Percentiles rank a stretch among this genome's conserved stretches.
These are phyloP conservation scores for Komagataea norvegica DNA, from an alignment of 1,139 yeast species.

Conservation along the genomic window DNA sequence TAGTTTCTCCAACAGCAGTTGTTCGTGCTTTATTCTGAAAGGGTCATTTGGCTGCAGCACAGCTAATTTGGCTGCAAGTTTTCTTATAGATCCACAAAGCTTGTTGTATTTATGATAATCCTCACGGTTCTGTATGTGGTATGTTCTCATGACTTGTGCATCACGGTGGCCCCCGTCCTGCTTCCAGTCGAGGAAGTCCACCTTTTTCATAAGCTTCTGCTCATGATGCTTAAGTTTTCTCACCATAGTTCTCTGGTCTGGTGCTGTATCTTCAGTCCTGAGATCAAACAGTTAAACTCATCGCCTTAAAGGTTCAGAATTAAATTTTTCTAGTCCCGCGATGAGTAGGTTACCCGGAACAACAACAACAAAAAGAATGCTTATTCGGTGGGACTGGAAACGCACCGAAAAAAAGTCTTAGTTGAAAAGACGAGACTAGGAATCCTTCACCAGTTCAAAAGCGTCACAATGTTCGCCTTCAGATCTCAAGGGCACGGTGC, in stretches of 20 bases:
- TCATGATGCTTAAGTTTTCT: conserved; percentile 92
- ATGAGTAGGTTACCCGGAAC: background rate
- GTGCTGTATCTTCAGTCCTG: no score
- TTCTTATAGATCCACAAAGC: conserved; percentile 86
- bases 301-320: no score
- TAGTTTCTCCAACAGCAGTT: conserved; percentile 76
- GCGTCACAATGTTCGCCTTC: background rate
- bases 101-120: conserved; percentile 93
- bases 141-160: conserved; percentile 90
- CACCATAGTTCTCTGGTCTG: no score
- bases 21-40: conserved; percentile 81
- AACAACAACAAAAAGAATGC: no score
- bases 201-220: conserved; percentile 89
- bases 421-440: background rate
- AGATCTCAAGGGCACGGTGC: background rate
- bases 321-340: conserved; percentile 1
- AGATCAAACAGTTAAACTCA: no score
- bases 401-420: no score
- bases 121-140: conserved; percentile 89
- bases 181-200: conserved; percentile 96
- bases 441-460: no score
- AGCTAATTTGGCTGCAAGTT: conserved; percentile 80
- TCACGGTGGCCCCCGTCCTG: conserved; percentile 95
- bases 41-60: conserved; percentile 84
- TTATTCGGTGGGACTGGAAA: no score